These are phyloP conservation scores for Citrus medica DNA, from an alignment of 345 rosid species.

Conservation along the genomic window DNA sequence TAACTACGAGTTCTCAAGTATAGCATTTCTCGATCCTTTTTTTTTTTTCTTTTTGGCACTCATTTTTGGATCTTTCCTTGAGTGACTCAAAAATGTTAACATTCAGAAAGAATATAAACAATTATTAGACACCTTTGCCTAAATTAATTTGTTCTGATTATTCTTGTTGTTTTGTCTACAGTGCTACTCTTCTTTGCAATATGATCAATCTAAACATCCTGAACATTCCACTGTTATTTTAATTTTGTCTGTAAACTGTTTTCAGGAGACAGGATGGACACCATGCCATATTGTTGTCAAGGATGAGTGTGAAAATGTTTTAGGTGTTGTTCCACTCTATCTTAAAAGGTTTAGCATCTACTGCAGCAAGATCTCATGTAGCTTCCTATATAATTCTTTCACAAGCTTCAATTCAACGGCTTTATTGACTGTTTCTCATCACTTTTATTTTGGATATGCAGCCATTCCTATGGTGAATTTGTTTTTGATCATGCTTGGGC, in stretches of 20 bases:
- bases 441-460: constrained; percentile 35
- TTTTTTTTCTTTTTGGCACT: no score
- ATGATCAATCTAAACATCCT: neutral
- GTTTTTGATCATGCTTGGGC: constrained; percentile 98
- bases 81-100: neutral
- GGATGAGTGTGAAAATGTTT: constrained; percentile 59
- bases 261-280: constrained; percentile 92
- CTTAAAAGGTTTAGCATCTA: constrained; percentile 72
- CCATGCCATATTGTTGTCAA: constrained; percentile 81
- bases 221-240: constrained; percentile 1
- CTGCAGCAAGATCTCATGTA: constrained; percentile 7
- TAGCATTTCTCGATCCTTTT: no score
- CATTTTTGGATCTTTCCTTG: neutral
- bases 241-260: constrained; percentile 8
- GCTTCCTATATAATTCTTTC: constrained; percentile 6
- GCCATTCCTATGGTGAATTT: constrained; percentile 95
- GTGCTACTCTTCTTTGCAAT: neutral
- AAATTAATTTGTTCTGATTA: neutral
- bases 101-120: neutral
- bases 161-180: neutral
- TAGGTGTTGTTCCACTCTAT: constrained; percentile 93
- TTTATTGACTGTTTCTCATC: constrained; percentile 19
- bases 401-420: neutral
- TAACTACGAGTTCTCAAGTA: neutral
- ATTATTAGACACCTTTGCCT: neutral